Evolutionary conservation across 2,329 filamentous ascomycete genomes (phyloP), one percentile per base, ranked within the genome.

Genomic region (Fusarium compactum): DNA sequence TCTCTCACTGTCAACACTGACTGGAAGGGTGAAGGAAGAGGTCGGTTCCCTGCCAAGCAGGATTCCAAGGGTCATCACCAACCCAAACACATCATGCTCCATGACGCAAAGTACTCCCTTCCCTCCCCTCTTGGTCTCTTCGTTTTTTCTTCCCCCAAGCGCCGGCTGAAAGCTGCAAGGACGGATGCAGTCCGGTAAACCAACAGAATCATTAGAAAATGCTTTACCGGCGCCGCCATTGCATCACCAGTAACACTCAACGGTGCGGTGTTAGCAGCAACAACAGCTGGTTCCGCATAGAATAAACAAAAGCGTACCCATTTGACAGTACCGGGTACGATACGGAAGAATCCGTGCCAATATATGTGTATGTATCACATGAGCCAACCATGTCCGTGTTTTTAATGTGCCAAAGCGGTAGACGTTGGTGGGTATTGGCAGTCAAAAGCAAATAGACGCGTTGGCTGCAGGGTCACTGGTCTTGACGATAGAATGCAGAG

Each of bases 51-150:
- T 69, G 61, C 51, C 55, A 66, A 63, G 34, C 48, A 64, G 70
- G 72, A 74, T 74, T 74, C 58, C 65, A 71, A 55, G 65, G 62
- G 67, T 73, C 70, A 58, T 45, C 47, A 59, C 27, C 59, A 60
- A 53, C 45, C 55, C 27, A 55, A 67, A 65, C 47, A 44, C 12
- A 65, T 50, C 40, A 67, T 69, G 63, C 68, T 58, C 60, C 55
- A 75, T 75, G 73, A 75, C 73, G 71, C 65, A 75, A 72, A 62
- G 62, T 48, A 34, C 59, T 51, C 43, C 44, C 40, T 54, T 43
- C 47, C 44, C 38, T 48, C 51, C 58, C 56, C 50, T 56, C 48
- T 50, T 44, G 25, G 34, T n/a, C 30, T 38, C 10, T 38, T 38
- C 34, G 34, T 38, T 38, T 38, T 38, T 4, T 27, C 27, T 30